Evolutionary conservation across 805 yeast species (phyloP).

Genomic region (Wickerhamomyces alni): DNA sequence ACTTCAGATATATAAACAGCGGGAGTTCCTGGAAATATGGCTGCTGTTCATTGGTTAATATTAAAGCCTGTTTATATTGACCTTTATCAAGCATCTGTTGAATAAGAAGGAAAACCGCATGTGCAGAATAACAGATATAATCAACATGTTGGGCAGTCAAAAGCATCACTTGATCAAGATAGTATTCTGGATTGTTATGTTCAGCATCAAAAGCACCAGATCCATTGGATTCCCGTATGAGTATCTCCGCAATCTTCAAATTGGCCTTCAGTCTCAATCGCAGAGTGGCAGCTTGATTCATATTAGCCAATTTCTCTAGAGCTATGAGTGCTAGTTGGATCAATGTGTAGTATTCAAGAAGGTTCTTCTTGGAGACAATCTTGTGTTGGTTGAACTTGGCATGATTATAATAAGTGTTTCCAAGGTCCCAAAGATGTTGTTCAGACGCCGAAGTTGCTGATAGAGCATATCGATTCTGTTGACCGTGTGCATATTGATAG

Average conservation of each 20-base stretch:
- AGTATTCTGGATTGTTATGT: conserved; percentile 9
- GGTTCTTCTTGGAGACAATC: conserved; percentile 16
- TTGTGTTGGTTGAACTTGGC: conserved; percentile 4
- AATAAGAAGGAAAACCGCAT: conserved; percentile 4
- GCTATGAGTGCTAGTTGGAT: conserved; percentile 23
- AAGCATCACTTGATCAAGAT: conserved; percentile 10
- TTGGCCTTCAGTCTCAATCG: conserved; percentile 21
- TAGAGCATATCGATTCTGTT: background rate
- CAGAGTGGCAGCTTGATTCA: conserved; percentile 22
- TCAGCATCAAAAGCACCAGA: background rate
- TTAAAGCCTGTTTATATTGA: conserved; percentile 9
- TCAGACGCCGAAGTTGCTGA: conserved; percentile 3
- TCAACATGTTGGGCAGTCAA: conserved; percentile 7
- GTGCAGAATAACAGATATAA: background rate
- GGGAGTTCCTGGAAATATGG: background rate
- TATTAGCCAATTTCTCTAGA: conserved; percentile 15
- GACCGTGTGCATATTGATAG: background rate
- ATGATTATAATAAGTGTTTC: conserved; percentile 7
- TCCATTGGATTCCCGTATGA: conserved; percentile 4
- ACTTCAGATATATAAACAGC: conserved; percentile 7
- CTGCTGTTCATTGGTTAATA: background rate
- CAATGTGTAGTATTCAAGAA: conserved; percentile 28
- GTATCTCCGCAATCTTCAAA: conserved; percentile 25
- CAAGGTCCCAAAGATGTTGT: conserved; percentile 9
- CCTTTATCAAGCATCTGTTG: conserved; percentile 3